A percentile compares a stretch with the other conserved stretches of the same genome.
Conservation (phyloP, 768 basidiomycete genomes). For the Xanthoconium stramineum region DNA sequence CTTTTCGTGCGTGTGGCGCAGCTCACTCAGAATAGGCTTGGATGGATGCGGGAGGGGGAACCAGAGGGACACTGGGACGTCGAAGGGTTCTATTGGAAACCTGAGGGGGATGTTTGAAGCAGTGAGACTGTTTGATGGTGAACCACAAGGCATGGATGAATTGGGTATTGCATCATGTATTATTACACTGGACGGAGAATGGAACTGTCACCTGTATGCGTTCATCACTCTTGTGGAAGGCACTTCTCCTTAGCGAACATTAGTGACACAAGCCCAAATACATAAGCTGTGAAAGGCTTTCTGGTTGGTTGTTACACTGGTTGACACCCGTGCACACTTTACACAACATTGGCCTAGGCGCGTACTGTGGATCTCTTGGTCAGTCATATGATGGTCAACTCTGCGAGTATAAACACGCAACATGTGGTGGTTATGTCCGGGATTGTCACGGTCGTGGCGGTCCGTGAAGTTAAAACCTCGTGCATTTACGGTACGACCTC, state of each 20-base stretch:
- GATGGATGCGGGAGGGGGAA: conserved; percentile 42
- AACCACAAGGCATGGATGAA: no score
- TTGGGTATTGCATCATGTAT: no score
- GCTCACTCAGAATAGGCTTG: conserved; percentile 42
- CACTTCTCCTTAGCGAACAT: conserved; percentile 62
- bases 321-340: not conserved
- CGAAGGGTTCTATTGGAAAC: conserved; percentile 15
- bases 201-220: no score
- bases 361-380: conserved; percentile 77
- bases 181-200: no score
- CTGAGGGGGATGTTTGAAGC: not conserved
- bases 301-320: not conserved
- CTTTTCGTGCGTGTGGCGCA: conserved; percentile 57
- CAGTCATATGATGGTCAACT: conserved; percentile 60
- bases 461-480: conserved; percentile 24
- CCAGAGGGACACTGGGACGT: conserved; percentile 20
- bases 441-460: conserved; percentile 77
- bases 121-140: not conserved
- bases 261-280: conserved; percentile 77
- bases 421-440: conserved; percentile 65
- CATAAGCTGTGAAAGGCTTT: conserved; percentile 42
- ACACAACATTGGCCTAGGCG: conserved; percentile 46
- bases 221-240: no score
- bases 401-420: conserved; percentile 71
- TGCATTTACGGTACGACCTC: not conserved